Base-by-base conservation (phyloP, 306 rosid species). In the Macrotyloma uniflorum region DNA sequence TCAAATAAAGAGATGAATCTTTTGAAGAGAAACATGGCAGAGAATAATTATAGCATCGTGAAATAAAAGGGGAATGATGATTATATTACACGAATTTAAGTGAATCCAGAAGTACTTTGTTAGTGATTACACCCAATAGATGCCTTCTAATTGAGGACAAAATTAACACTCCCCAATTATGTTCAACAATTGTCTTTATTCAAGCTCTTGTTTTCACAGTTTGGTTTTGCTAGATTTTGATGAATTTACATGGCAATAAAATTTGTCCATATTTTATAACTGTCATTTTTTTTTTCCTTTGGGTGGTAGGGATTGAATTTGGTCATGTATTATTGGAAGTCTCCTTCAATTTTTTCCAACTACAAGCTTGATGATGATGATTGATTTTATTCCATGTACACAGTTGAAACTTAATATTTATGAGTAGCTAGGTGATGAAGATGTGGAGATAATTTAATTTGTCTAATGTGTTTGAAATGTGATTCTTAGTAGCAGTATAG, bases 21-120 rank as follows among this genome's bases (percentile, higher is more conserved):
- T 19, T 22, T 49, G 62, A 54, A 40, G 63, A 40, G 57, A 76
- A 28, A 76, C 72, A 71, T 58, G 77, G 13, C 80, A 75, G 43
- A 72, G 76, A 71, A 66, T 57, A 54, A 68, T 58, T 80, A 75
- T 26, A 50, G 18, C 55, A 9, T 23, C 24, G 13, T 63, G 63
- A 71, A 18, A 66, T 35, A 67, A 61, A 55, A 65, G 28, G 50
- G 68, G 83, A 82, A 38, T 57, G 49, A 43, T 58, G 42, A 79
- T 59, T 72, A 72, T 36, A 75, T 79, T 68, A 59, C 79, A 16
- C 86, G 58, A 23, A 75, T 54, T 28, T 47, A 70, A 40, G 50
- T 45, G 76, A 74, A 70, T 69, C 68, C 76, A 45, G 0, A 63
- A 70, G 75, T 75, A 69, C 78, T 42, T 67, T 74, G 47, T n/a